phyloP scores from a whole-genome alignment of 225 moss, liverwort and hornwort species.

The Climacium dendroides region DNA sequence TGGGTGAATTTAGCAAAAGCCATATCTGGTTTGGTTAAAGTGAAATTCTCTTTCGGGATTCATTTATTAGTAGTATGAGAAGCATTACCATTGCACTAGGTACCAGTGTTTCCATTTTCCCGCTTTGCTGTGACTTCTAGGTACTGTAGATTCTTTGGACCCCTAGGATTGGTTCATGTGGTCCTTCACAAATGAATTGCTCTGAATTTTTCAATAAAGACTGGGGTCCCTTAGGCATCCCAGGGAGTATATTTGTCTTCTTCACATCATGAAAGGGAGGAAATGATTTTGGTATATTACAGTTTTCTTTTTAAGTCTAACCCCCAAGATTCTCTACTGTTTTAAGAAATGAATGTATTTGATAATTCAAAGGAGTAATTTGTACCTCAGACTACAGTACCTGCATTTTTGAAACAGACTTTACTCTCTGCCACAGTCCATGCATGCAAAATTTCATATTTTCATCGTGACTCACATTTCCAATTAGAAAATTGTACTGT shows the following conservation, averaged over 20 bases:
- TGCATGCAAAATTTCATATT: background rate
- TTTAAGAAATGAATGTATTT: background rate
- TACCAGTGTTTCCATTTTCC: background rate
- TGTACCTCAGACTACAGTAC: background rate
- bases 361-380: background rate
- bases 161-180: background rate
- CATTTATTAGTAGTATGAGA: background rate
- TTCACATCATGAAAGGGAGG: background rate
- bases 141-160: background rate
- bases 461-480: background rate
- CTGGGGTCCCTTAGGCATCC: background rate
- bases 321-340: too few relatives aligned
- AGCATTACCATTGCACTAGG: background rate
- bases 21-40: background rate
- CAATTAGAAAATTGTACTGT: background rate
- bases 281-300: background rate
- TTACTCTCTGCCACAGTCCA: background rate
- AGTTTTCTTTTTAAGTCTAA: too few relatives aligned
- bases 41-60: background rate
- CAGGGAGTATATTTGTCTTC: too few relatives aligned
- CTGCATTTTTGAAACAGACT: background rate
- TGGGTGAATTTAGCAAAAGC: background rate
- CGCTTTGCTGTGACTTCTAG: background rate
- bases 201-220: background rate
- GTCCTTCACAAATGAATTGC: background rate